A percentile compares a stretch with the other conserved stretches of the same genome.
These are phyloP conservation scores for Fragilariopsis cylindrus DNA, from an alignment of 108 stramenopile genomes.

Conservation along the genomic window DNA sequence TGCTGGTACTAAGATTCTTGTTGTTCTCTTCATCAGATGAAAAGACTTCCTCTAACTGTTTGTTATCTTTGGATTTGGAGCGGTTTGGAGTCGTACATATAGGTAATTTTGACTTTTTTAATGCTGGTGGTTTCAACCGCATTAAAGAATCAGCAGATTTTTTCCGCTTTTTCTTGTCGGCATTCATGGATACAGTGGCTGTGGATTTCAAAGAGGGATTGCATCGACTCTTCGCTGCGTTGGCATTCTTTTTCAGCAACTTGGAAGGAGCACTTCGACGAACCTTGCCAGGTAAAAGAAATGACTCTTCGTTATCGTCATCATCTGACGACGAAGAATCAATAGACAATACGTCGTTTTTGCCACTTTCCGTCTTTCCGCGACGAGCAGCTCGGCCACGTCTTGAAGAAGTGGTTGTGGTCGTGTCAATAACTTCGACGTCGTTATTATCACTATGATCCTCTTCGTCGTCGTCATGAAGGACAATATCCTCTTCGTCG, in stretches of 20 bases:
- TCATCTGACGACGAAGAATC: neutral
- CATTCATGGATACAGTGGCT: neutral
- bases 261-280: constrained; percentile 24
- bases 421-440: neutral
- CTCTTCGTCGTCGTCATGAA: constrained; percentile 21
- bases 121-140: neutral
- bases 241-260: neutral
- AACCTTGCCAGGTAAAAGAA: neutral
- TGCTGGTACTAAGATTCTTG: neutral
- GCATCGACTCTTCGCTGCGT: neutral
- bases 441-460: constrained; percentile 13
- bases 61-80: constrained; percentile 1
- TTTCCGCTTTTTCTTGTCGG: constrained; percentile 9
- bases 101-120: neutral
- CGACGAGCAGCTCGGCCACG: neutral
- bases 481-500: constrained; percentile 12
- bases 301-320: constrained; percentile 5
- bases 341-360: neutral
- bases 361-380: neutral
- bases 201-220: constrained; percentile 1
- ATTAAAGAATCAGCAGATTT: neutral
- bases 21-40: constrained; percentile 9
- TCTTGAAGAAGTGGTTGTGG: neutral
- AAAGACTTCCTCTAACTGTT: neutral
- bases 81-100: neutral